Conservation (phyloP, 495 filamentous ascomycete genomes). For the Daldinia vernicosa region DNA sequence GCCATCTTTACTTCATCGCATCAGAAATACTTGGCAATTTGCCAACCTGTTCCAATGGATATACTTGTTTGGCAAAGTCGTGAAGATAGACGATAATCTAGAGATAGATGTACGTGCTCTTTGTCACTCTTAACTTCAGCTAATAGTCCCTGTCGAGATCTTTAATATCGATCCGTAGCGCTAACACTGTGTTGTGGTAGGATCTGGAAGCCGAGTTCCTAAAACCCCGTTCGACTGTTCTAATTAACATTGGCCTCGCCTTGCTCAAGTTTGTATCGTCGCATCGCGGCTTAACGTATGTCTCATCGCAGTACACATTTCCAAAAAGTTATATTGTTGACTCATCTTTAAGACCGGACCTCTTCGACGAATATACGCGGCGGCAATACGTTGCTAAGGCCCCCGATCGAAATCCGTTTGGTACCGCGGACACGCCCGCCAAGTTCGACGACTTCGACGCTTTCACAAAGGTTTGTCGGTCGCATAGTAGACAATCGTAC, state of each 20-base stretch:
- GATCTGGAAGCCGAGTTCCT: conserved; percentile 90
- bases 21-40: conserved; percentile 95
- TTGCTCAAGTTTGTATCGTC: conserved; percentile 94
- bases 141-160: not conserved
- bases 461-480: conserved; percentile 70
- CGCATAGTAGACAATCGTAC: not conserved
- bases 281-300: conserved; percentile 89
- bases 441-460: conserved; percentile 84
- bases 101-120: conserved; percentile 77
- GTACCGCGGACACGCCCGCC: conserved; percentile 73
- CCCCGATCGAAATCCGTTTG: conserved; percentile 84
- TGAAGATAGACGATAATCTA: conserved; percentile 87
- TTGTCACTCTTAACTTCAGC: not conserved
- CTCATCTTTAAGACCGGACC: conserved; percentile 67
- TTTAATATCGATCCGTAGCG: conserved; percentile 4
- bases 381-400: conserved; percentile 89
- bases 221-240: conserved; percentile 75
- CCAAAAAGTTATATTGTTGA: conserved; percentile 29
- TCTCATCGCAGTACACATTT: conserved; percentile 27
- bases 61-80: conserved; percentile 82
- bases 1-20: conserved; percentile 65
- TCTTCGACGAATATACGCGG: conserved; percentile 94
- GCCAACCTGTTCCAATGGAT: conserved; percentile 94
- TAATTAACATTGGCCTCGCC: conserved; percentile 85
- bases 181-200: conserved; percentile 57